Base-by-base conservation (phyloP, 306 rosid species). In the Ziziphus jujuba region DNA sequence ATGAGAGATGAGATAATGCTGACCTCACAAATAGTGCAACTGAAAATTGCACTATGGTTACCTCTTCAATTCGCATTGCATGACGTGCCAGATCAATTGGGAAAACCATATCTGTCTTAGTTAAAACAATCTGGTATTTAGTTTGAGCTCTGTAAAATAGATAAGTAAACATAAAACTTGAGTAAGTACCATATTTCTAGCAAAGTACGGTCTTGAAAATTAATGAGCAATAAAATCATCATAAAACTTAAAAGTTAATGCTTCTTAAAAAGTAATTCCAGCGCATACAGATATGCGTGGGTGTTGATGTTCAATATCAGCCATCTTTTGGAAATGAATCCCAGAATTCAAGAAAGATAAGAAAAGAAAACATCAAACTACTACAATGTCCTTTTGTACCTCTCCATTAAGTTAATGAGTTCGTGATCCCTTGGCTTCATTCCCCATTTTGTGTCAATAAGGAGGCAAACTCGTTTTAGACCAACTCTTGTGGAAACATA, bases 21-120 rank as follows among this genome's bases (percentile, higher is more conserved):
- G 21, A 51, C 47, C 19, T 50, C 53, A 64, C 65, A 45, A 50
- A 13, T 20, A 9, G n/a, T 43, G 52, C 22, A 14, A 53, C 38
- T 9, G 25, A 36, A 38, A 56, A 24, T 61, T 24, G 19, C 38
- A 14, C 9, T 15, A 48, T 44, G 59, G 35, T 85, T 67, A 90
- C 97, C 95, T 88, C 99, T 80, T 93, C 97, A 60, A 93, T 88
- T 82, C 85, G 96, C 90, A 76, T 85, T 25, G 96, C 96, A 24
- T 90, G 91, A 35, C 97, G 95, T 25, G 97, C 97, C 78, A 88
- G 95, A 63, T 90, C 99, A 61, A 87, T 76, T 9, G 99, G 99
- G 84, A 93, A 90, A 64, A 90, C 84, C 20, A 53, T 35, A 56
- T 90, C 97, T 0, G 97, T 83, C 90, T 90, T 90, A 0, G 99